Evolutionary conservation across 2,329 filamentous ascomycete species (phyloP).

Genomic region (Colletotrichum agaves): DNA sequence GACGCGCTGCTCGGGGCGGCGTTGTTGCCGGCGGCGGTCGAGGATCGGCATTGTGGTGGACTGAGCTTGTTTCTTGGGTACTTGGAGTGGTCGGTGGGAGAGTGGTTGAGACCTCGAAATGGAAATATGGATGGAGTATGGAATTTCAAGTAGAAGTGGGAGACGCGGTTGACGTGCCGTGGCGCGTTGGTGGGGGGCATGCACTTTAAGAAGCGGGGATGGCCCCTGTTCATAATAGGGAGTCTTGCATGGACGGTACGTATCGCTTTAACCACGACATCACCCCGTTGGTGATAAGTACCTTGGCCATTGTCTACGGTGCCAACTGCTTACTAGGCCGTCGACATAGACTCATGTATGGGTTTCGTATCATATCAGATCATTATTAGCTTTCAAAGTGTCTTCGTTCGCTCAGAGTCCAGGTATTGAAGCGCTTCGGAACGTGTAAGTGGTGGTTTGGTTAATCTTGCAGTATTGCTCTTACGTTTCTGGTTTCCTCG

Average conservation of each 20-base stretch:
- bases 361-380: too few species aligned
- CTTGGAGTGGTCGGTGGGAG: not conserved
- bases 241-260: not conserved
- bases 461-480: too few species aligned
- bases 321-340: too few species aligned
- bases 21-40: constrained; percentile 30
- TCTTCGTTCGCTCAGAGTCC: too few species aligned
- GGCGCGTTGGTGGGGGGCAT: constrained; percentile 25
- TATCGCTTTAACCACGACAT: not conserved
- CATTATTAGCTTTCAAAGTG: too few species aligned
- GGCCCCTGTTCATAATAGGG: constrained; percentile 7
- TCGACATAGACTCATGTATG: too few species aligned
- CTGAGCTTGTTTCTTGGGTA: too few species aligned
- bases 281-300: not conserved
- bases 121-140: not conserved
- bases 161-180: constrained; percentile 31
- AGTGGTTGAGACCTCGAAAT: not conserved
- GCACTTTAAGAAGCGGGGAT: constrained; percentile 19
- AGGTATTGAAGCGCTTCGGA: too few species aligned
- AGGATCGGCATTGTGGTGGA: constrained; percentile 22
- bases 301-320: too few species aligned
- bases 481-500: too few species aligned
- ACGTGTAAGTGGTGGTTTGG: too few species aligned
- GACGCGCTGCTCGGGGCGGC: constrained; percentile 27
- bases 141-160: constrained; percentile 7